phyloP scores from a whole-genome alignment of 495 filamentous ascomycete species.

The Neurospora pannonica region DNA sequence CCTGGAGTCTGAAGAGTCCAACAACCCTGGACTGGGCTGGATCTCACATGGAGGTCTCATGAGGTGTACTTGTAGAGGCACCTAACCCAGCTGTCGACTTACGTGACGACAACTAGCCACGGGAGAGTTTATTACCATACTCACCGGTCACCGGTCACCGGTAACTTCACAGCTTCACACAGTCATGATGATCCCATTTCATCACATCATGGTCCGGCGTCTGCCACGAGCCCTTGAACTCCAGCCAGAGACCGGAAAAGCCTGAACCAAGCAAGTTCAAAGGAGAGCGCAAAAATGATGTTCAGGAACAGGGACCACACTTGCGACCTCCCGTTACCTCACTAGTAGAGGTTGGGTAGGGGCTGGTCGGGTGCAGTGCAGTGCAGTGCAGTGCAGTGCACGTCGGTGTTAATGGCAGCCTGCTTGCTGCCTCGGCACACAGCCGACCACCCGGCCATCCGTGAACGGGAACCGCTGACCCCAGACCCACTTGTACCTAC shows the following conservation, averaged over 20 bases:
- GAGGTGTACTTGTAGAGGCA: background rate
- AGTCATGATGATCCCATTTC: background rate
- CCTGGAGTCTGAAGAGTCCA: background rate
- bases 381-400: no score
- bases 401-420: no score
- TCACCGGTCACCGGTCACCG: background rate
- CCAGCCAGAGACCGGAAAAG: no score
- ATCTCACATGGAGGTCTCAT: background rate
- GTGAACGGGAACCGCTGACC: no score
- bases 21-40: background rate
- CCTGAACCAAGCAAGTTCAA: no score
- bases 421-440: background rate
- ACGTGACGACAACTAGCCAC: accelerated
- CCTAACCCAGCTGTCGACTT: background rate
- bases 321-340: background rate
- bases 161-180: no score
- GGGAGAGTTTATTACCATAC: background rate
- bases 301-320: background rate
- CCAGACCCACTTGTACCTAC: no score
- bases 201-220: background rate
- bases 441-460: background rate
- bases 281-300: background rate
- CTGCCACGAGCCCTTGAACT: no score
- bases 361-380: no score
- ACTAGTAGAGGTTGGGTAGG: background rate